These are phyloP conservation scores for Dictyostelium intermedium DNA, from an alignment of 78 protist species.

Conservation along the genomic window DNA sequence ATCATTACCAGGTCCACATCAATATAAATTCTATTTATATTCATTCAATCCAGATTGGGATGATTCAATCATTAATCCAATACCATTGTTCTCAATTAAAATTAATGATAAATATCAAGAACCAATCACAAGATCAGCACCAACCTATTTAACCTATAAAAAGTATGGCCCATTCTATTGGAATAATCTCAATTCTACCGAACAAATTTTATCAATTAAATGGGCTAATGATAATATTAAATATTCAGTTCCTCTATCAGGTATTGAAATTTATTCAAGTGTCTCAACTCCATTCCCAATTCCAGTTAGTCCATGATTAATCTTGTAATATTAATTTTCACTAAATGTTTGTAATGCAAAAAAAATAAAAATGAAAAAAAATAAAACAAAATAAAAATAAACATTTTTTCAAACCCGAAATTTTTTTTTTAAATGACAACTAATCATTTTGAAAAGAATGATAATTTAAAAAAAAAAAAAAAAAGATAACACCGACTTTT, in stretches of 20 bases:
- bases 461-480: too few species aligned
- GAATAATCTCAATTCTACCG: not conserved
- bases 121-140: not conserved
- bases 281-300: not conserved
- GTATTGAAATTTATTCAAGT: conserved; percentile 4
- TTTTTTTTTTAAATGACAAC: too few species aligned
- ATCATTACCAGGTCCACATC: not conserved
- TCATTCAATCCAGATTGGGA: not conserved
- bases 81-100: not conserved
- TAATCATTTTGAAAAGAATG: too few species aligned
- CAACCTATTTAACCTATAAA: not conserved
- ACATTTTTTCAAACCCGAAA: too few species aligned
- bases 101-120: not conserved
- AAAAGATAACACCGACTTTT: too few species aligned
- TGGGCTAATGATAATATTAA: not conserved
- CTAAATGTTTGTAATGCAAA: too few species aligned
- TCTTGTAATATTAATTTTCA: too few species aligned
- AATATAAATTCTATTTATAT: not conserved
- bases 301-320: too few species aligned
- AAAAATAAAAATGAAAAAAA: too few species aligned
- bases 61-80: not conserved
- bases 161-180: conserved; percentile 1
- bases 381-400: too few species aligned
- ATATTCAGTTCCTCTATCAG: not conserved
- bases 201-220: not conserved